phyloP scores from a whole-genome alignment of 441 rosid species.

The Adansonia grandidieri region DNA sequence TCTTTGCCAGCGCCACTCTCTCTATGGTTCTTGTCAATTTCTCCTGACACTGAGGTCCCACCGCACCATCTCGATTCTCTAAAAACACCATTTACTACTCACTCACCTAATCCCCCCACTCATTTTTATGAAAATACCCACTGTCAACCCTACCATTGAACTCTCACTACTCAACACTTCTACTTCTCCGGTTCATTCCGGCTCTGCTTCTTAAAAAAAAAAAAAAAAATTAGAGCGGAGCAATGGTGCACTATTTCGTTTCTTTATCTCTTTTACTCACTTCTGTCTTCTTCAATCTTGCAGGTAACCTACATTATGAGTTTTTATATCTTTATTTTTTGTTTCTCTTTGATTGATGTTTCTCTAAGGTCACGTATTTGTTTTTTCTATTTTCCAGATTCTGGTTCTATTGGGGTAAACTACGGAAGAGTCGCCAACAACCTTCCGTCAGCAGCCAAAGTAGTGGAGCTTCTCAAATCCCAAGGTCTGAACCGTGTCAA shows the following conservation, averaged over 20 bases:
- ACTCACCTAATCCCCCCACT: background rate
- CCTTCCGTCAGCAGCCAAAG: constrained; percentile 70
- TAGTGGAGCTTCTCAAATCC: constrained; percentile 66
- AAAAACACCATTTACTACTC: background rate
- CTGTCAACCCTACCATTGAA: background rate
- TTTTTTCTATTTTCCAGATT: constrained; percentile 43
- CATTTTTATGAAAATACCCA: background rate
- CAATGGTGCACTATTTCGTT: background rate
- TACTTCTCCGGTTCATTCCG: background rate
- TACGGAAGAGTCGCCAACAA: constrained; percentile 80
- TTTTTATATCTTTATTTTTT: background rate
- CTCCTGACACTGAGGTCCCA: constrained; percentile 30
- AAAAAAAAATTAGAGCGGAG: background rate
- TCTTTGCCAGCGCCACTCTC: background rate
- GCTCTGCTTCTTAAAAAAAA: background rate
- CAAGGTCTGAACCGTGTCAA: constrained; percentile 74
- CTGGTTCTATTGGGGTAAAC: constrained; percentile 81
- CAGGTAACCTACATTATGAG: constrained; percentile 19
- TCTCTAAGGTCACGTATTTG: background rate
- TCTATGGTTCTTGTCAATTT: constrained; percentile 24
- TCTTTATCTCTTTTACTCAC: background rate
- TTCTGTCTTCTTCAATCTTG: background rate
- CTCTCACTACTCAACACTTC: background rate
- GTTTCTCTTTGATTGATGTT: constrained; percentile 6
- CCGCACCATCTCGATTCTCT: constrained; percentile 28